phyloP scores from a whole-genome alignment of 2,329 filamentous ascomycete genomes.

The Didymella pomorum region DNA sequence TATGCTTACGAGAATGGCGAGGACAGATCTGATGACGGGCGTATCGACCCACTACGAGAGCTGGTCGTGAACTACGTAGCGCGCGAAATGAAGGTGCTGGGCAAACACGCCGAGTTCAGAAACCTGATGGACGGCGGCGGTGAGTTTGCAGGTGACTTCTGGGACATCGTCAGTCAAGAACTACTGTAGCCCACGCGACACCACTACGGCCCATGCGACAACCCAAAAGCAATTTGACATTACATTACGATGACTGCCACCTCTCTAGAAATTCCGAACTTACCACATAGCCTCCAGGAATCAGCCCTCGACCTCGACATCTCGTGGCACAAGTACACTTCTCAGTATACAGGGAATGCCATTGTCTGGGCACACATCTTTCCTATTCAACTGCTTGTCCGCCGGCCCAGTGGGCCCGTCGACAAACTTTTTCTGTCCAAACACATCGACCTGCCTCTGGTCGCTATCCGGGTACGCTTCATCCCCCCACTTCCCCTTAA shows the following conservation, averaged over 20 bases:
- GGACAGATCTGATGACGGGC: conserved; percentile 20
- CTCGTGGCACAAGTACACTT: conserved; percentile 49
- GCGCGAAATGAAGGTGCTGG: conserved; percentile 30
- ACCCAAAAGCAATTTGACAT: not conserved
- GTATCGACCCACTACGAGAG: conserved; percentile 31
- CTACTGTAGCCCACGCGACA: not conserved
- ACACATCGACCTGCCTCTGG: conserved; percentile 57
- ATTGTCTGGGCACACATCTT: conserved; percentile 64
- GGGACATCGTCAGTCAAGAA: conserved; percentile 10
- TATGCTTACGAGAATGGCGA: conserved; percentile 34
- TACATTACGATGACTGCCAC: no score
- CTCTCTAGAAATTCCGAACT: no score
- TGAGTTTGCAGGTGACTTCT: conserved; percentile 38
- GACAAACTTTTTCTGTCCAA: conserved; percentile 59
- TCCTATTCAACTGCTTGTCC: conserved; percentile 66
- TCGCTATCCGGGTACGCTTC: conserved; percentile 63
- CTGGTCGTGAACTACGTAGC: conserved; percentile 37
- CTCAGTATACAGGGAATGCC: conserved; percentile 56
- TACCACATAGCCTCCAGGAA: not conserved
- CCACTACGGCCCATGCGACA: not conserved
- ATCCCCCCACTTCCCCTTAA: conserved; percentile 69
- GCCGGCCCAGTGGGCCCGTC: conserved; percentile 68
- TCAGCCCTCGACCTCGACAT: not conserved
- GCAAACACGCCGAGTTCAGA: conserved; percentile 28
- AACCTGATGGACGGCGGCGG: conserved; percentile 36